phyloP scores from a whole-genome alignment of 192 early-diverging fungal genomes.

The Coemansia sp. region DNA sequence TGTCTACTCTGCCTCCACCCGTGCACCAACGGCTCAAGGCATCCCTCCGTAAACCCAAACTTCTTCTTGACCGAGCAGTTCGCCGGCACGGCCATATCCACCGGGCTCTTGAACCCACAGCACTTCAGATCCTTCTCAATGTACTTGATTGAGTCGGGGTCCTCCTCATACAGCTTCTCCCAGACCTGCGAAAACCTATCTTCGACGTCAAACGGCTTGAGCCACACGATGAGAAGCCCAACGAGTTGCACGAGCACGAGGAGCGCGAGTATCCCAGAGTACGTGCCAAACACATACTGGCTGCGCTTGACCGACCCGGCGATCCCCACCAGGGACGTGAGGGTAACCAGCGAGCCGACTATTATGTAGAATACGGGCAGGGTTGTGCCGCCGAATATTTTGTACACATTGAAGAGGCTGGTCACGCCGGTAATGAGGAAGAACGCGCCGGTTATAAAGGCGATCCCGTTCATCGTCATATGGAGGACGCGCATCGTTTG shows the following conservation, averaged over 20 bases:
- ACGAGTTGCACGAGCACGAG: constrained; percentile 27
- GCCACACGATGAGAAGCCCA: constrained; percentile 21
- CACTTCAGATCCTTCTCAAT: constrained; percentile 55
- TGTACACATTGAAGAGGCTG: constrained; percentile 22
- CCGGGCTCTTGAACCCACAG: constrained; percentile 50
- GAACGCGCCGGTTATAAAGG: constrained; percentile 24
- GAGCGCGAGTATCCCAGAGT: constrained; percentile 31
- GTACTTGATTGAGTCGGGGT: constrained; percentile 44
- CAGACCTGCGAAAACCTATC: constrained; percentile 46
- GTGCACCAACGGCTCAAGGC: constrained; percentile 15
- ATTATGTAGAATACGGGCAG: constrained; percentile 43
- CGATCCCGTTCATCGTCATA: constrained; percentile 29
- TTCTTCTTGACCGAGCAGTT: constrained; percentile 40
- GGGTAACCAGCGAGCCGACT: constrained; percentile 38
- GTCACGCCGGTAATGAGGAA: constrained; percentile 20
- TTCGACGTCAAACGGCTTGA: constrained; percentile 37
- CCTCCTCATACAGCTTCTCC: constrained; percentile 52
- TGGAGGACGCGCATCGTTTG: constrained; percentile 20
- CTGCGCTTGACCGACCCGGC: constrained; percentile 48
- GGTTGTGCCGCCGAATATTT: constrained; percentile 40
- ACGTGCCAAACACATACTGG: constrained; percentile 34
- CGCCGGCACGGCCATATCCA: constrained; percentile 48
- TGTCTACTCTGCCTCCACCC: constrained; percentile 24
- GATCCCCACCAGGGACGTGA: constrained; percentile 50
- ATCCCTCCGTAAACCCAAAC: constrained; percentile 33